phyloP scores from a whole-genome alignment of 139 green algal species.

The Helicosporidium sp. region DNA sequence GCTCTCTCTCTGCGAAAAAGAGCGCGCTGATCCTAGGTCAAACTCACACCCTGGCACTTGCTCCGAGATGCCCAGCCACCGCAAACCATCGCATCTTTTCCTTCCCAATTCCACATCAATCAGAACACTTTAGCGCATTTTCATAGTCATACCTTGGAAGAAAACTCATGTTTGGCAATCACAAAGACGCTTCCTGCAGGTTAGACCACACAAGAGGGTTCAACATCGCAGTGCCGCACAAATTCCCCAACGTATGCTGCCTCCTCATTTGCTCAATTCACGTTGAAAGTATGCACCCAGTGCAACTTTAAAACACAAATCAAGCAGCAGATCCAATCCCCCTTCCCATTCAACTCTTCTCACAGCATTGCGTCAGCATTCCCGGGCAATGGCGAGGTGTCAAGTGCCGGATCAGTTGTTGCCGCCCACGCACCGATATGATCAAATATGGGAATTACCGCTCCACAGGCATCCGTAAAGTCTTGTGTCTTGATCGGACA shows the following conservation, averaged over 20 bases:
- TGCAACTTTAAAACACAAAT: too few relatives aligned
- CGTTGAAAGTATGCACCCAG: too few relatives aligned
- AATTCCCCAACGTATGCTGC: too few relatives aligned
- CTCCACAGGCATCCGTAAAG: constrained; percentile 4
- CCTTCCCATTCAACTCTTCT: too few relatives aligned
- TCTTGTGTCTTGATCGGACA: constrained; percentile 3
- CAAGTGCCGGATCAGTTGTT: too few relatives aligned
- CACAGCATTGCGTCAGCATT: too few relatives aligned
- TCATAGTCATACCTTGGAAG: constrained; percentile 7
- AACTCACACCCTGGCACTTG: neutral
- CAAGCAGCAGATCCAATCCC: too few relatives aligned
- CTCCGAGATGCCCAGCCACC: too few relatives aligned
- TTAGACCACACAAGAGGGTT: neutral
- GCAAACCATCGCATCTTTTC: too few relatives aligned
- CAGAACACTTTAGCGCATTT: neutral
- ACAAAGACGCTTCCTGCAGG: constrained; percentile 16
- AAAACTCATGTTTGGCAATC: constrained; percentile 20
- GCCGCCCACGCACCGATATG: constrained; percentile 8
- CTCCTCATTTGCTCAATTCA: too few relatives aligned
- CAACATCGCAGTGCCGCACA: too few relatives aligned
- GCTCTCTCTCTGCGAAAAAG: constrained; percentile 20
- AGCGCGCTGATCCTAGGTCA: neutral
- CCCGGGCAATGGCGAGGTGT: neutral
- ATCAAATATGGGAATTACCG: constrained; percentile 21
- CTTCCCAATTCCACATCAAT: neutral